Percentiles rank a stretch among this genome's conserved stretches.
phyloP scores from a whole-genome alignment of 495 filamentous ascomycete species.

The Lepidopterella palustris region DNA sequence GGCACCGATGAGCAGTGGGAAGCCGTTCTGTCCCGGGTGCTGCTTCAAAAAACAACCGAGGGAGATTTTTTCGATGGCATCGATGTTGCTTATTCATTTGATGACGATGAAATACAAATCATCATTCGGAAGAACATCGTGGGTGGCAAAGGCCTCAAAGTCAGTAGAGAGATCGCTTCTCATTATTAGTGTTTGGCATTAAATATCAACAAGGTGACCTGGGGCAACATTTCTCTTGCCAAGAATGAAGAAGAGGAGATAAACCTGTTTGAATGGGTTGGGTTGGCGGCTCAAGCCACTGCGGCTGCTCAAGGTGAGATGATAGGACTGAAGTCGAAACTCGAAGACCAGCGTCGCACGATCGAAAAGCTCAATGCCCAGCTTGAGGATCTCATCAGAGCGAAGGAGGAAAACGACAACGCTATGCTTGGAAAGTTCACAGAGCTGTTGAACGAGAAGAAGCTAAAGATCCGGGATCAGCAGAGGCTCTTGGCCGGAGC shows the following conservation, averaged over 20 bases:
- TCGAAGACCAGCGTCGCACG: constrained; percentile 41
- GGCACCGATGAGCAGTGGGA: constrained; percentile 54
- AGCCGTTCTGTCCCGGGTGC: constrained; percentile 39
- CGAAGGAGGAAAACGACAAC: constrained; percentile 54
- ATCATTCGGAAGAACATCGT: constrained; percentile 15
- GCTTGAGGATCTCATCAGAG: constrained; percentile 35
- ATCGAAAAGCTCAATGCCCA: constrained; percentile 33
- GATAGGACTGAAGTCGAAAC: constrained; percentile 43
- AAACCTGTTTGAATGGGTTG: constrained; percentile 68
- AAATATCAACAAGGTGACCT: no score
- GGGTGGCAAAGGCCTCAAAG: constrained; percentile 19
- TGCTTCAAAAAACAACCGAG: constrained; percentile 32
- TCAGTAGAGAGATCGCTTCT: no score
- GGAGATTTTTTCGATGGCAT: constrained; percentile 27
- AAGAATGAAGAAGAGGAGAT: constrained; percentile 59
- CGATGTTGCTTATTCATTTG: constrained; percentile 27
- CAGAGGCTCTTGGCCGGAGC: constrained; percentile 60
- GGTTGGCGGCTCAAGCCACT: constrained; percentile 43
- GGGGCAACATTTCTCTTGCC: constrained; percentile 58
- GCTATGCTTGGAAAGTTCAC: constrained; percentile 66
- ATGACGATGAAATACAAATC: constrained; percentile 10
- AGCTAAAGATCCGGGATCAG: constrained; percentile 83
- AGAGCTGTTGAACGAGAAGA: constrained; percentile 75
- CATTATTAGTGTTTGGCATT: no score
- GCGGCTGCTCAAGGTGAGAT: constrained; percentile 42